A percentile compares a stretch with the other conserved stretches of the same genome.
phyloP scores from a whole-genome alignment of 371 early-diverging fungal genomes.

The Lichtheimia ornata region DNA sequence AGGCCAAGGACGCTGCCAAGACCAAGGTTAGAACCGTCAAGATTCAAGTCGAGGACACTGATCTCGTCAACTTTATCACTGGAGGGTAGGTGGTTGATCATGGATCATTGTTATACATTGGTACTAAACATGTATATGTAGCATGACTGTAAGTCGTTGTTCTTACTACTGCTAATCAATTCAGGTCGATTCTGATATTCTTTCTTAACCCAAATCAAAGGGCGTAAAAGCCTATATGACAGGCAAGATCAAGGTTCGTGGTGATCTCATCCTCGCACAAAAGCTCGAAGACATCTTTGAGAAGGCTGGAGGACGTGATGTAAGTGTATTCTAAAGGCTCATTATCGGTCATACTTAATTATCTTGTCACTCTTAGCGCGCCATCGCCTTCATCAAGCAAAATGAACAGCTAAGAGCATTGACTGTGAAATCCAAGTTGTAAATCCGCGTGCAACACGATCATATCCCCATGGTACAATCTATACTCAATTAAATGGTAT shows the following conservation, averaged over 20 bases:
- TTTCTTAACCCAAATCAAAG: too few species aligned
- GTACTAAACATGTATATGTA: conserved; percentile 3
- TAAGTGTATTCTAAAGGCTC: conserved; percentile 7
- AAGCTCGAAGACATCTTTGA: conserved; percentile 47
- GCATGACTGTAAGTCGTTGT: too few species aligned
- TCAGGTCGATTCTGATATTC: too few species aligned
- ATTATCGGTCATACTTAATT: not conserved
- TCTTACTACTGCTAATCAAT: too few species aligned
- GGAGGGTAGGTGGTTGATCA: conserved; percentile 31
- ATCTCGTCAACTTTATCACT: conserved; percentile 45
- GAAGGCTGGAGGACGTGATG: conserved; percentile 47
- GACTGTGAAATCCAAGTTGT: not conserved
- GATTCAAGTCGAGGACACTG: conserved; percentile 43
- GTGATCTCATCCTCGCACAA: conserved; percentile 47
- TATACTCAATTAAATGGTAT: too few species aligned
- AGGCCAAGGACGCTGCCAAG: conserved; percentile 18
- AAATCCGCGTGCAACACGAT: too few species aligned
- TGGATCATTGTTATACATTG: too few species aligned
- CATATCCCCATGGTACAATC: too few species aligned
- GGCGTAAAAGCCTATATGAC: conserved; percentile 48
- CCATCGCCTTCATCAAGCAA: conserved; percentile 40
- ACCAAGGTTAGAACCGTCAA: conserved; percentile 35
- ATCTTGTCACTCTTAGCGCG: conserved; percentile 15
- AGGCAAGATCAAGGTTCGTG: conserved; percentile 43
- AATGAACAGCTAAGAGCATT: conserved; percentile 25